Percentiles rank a stretch among this genome's conserved stretches.
Evolutionary conservation across 805 yeast species (phyloP).

Genomic region (Candida vartiovaarae): DNA sequence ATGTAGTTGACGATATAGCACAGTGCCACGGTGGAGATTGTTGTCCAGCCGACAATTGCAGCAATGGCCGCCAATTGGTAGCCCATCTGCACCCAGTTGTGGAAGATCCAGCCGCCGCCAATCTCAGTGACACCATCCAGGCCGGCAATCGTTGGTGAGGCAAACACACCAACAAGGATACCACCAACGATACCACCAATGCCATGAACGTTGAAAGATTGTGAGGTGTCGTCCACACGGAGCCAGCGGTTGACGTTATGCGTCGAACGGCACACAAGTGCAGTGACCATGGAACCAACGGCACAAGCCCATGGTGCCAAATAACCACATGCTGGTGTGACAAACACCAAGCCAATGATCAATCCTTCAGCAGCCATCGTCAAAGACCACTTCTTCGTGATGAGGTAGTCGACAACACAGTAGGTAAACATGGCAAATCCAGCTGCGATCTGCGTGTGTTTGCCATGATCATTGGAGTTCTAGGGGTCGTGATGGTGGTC

Average conservation of each 20-base stretch:
- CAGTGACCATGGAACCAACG: slow-evolving; percentile 72
- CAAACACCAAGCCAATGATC: slow-evolving; percentile 93
- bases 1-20: slow-evolving; percentile 42
- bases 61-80: slow-evolving; percentile 65
- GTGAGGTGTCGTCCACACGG: slow-evolving; percentile 84
- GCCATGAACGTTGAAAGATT: slow-evolving; percentile 95
- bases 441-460: slow-evolving; percentile 90
- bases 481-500: slow-evolving; percentile 71
- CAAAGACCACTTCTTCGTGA: slow-evolving; percentile 84
- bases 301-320: slow-evolving; percentile 91
- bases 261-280: slow-evolving; percentile 76
- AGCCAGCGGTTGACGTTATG: slow-evolving; percentile 76
- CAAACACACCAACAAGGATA: slow-evolving; percentile 79
- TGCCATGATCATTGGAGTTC: slow-evolving; percentile 83
- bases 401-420: slow-evolving; percentile 78
- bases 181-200: slow-evolving; percentile 90
- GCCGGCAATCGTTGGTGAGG: slow-evolving; percentile 78
- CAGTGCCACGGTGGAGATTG: slow-evolving; percentile 33
- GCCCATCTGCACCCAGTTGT: slow-evolving; percentile 87
- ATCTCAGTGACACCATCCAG: slow-evolving; percentile 81
- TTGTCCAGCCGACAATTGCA: slow-evolving; percentile 38
- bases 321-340: slow-evolving; percentile 92
- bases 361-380: slow-evolving; percentile 92
- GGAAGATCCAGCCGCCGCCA: slow-evolving; percentile 89
- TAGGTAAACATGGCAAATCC: slow-evolving; percentile 85